These are phyloP conservation scores for Oenanthe sinensis DNA, from an alignment of 129 eudicot genomes.

Conservation along the genomic window DNA sequence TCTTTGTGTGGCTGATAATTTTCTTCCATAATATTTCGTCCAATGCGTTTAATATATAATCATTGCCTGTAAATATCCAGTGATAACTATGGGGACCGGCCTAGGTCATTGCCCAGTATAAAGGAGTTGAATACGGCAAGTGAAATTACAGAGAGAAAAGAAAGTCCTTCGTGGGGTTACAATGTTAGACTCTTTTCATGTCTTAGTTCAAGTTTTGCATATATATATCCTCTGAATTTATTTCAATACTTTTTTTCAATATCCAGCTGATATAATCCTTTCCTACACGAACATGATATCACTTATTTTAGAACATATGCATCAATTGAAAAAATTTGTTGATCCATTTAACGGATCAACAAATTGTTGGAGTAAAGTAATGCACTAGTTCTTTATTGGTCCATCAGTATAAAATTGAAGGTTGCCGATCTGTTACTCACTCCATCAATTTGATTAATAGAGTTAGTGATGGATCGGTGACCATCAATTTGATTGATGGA, in stretches of 20 bases:
- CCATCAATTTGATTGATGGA: no score
- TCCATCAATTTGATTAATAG: no score
- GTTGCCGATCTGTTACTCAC: no score
- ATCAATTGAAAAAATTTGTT: no score
- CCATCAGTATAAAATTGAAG: no score
- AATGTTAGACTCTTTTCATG: conserved; percentile 34
- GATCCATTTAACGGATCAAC: no score
- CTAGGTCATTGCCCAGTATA: conserved; percentile 55
- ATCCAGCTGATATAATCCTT: not conserved
- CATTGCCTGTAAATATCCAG: conserved; percentile 23
- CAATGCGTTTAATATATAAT: not conserved
- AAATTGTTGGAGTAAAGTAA: no score
- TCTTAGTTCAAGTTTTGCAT: not conserved
- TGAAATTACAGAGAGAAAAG: conserved; percentile 53
- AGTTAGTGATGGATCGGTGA: no score
- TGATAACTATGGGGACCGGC: conserved; percentile 69
- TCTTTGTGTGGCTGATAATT: not conserved
- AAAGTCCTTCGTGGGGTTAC: conserved; percentile 66
- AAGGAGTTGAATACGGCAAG: conserved; percentile 54
- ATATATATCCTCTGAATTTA: not conserved
- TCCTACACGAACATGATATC: not conserved
- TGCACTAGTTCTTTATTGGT: no score
- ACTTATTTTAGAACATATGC: not conserved
- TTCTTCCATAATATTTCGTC: not conserved
- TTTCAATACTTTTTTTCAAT: not conserved